Evolutionary conservation across 345 rosid genomes (phyloP).

Genomic region (Erodium maritimum): DNA sequence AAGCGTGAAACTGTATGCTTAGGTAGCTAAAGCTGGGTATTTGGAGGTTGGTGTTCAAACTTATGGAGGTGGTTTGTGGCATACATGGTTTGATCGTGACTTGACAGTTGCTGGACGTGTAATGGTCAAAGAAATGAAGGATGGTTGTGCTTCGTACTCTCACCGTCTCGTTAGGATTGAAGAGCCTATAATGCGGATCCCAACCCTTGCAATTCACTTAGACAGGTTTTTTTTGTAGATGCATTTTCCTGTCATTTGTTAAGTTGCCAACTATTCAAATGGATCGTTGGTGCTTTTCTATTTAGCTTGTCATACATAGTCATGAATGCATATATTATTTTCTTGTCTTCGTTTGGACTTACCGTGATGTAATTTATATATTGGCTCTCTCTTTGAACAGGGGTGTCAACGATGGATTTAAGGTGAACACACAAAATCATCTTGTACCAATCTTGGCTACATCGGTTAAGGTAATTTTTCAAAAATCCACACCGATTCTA

Average conservation of each 20-base stretch:
- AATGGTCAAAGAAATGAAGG: constrained; percentile 46
- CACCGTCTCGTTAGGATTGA: constrained; percentile 66
- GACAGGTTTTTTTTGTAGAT: constrained; percentile 45
- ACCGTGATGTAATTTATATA: neutral
- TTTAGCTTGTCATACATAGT: neutral
- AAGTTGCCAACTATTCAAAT: neutral
- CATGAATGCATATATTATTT: neutral
- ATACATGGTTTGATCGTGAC: constrained; percentile 99
- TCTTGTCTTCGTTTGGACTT: neutral
- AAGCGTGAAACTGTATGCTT: constrained; percentile 8
- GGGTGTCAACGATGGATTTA: constrained; percentile 82
- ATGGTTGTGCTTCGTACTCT: constrained; percentile 43
- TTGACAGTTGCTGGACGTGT: constrained; percentile 90
- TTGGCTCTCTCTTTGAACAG: constrained; percentile 24
- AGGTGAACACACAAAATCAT: constrained; percentile 77
- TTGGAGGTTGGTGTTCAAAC: constrained; percentile 89
- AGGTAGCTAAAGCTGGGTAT: constrained; percentile 73
- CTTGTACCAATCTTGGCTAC: constrained; percentile 88
- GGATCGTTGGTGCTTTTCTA: neutral
- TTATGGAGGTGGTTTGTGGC: constrained; percentile 93
- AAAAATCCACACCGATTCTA: no score
- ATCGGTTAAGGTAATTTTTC: constrained; percentile 52
- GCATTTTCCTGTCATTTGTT: neutral
- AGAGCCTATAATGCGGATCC: constrained; percentile 88
- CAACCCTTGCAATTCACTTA: constrained; percentile 86